Percentiles rank a stretch among this genome's conserved stretches.
These are phyloP conservation scores for Straminergon stramineum DNA, from an alignment of 225 moss, liverwort and hornwort genomes.

Conservation along the genomic window DNA sequence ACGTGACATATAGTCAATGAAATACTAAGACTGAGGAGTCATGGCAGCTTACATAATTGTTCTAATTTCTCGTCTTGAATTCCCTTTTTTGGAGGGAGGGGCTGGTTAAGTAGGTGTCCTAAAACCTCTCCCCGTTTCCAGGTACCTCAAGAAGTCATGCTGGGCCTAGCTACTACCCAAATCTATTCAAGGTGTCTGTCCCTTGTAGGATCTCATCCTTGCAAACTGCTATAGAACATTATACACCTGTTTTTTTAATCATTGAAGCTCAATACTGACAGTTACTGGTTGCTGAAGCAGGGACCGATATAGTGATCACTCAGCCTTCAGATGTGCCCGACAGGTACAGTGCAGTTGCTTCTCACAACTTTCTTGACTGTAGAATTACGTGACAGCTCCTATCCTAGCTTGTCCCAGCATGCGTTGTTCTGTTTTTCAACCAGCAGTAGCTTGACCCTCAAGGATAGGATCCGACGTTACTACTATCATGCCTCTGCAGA, in stretches of 20 bases:
- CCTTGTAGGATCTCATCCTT: neutral
- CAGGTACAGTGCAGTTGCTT: conserved; percentile 29
- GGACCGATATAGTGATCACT: conserved; percentile 9
- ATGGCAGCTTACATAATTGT: neutral
- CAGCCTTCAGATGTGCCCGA: conserved; percentile 47
- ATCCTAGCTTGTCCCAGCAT: neutral
- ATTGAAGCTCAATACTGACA: conserved; percentile 10
- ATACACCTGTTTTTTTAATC: neutral
- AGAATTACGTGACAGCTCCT: neutral
- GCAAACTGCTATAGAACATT: neutral
- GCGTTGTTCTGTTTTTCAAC: neutral
- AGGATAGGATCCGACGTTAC: neutral
- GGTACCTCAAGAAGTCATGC: neutral
- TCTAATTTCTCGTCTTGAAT: neutral
- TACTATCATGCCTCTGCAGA: neutral
- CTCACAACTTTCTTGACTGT: neutral
- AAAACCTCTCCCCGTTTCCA: neutral
- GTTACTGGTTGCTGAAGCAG: conserved; percentile 19
- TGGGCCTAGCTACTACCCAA: neutral
- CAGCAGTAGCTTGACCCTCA: neutral
- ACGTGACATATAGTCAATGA: neutral
- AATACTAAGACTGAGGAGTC: neutral
- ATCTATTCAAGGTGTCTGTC: neutral
- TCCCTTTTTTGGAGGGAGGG: neutral
- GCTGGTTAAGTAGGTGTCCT: neutral